Evolutionary conservation across 2,329 filamentous ascomycete genomes (phyloP), one percentile per base, ranked within the genome.

Genomic region (Xylaria sp.): DNA sequence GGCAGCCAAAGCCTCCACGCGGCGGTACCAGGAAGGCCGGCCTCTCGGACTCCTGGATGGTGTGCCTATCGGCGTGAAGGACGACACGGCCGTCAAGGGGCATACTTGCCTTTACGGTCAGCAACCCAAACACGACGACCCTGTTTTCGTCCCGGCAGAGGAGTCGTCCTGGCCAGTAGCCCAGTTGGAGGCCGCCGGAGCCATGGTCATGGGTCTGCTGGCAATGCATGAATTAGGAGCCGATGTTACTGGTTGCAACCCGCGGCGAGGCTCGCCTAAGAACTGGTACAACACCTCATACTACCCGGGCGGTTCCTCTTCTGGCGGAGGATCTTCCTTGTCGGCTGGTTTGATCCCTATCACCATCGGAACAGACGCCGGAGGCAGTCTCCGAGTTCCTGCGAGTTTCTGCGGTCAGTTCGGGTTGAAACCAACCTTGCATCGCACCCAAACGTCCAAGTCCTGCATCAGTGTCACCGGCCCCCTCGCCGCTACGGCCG

Each of bases 211-310:
- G 58, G 91, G 87, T 18, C 92, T 91, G 76, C 83, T 86, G 61
- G 87, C 82, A 54, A 94, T 92, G 88, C 90, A 91, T 72, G 91
- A 91, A 75, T 73, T 92, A 46, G 91, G 91, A 1, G 83, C 89
- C 67, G 89, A 94, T 68, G 91, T 89, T 0, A 92, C 83, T n/a
- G 92, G 92, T 64, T 91, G 91, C 72, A 96, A 96, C 69, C 83
- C 86, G 4, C 80, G 79, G 46, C 87, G 84, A 70, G 90, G 90
- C 44, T 91, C 90, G 0, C 88, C 91, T 0, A 79, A 83, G 16
- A 94, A 95, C 73, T 91, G 90, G 65, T 83, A 90, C 73, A 92
- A 93, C 74, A 78, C 80, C 16, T 73, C 79, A 2, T 94, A 92
- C 77, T 95, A 92, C 71, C 85, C 88, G 3, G 91, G 91, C 52